Evolutionary conservation across 2,329 filamentous ascomycete genomes (phyloP).

Genomic region (Huntiella moniliformis): DNA sequence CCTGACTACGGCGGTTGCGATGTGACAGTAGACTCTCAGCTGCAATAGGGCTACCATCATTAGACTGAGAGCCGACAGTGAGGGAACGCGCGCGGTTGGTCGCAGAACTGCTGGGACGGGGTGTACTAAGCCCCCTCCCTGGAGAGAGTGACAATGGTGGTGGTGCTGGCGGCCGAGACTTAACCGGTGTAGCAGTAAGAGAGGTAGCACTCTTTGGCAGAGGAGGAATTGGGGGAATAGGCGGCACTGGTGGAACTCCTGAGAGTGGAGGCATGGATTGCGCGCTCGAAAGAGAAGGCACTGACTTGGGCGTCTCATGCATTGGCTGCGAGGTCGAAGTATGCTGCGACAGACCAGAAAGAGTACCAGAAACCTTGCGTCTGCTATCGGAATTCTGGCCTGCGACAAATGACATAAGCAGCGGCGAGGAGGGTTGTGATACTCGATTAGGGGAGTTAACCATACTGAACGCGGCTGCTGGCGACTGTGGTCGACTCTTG

Average conservation of each 20-base stretch:
- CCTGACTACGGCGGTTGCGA: constrained; percentile 79
- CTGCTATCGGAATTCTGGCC: constrained; percentile 59
- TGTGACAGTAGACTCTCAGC: constrained; percentile 54
- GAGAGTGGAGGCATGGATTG: constrained; percentile 25
- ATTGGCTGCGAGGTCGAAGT: constrained; percentile 24
- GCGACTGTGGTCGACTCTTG: constrained; percentile 74
- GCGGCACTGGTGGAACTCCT: background rate
- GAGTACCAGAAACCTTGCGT: constrained; percentile 81
- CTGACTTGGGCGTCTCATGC: constrained; percentile 13
- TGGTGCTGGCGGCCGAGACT: constrained; percentile 33
- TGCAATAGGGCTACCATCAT: constrained; percentile 64
- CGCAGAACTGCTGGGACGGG: constrained; percentile 41
- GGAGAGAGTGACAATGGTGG: constrained; percentile 38
- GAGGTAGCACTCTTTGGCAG: constrained; percentile 42
- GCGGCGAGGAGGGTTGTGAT: constrained; percentile 57
- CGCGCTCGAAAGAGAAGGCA: constrained; percentile 18
- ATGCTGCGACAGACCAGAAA: constrained; percentile 66
- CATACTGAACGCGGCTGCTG: constrained; percentile 53
- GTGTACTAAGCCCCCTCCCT: constrained; percentile 41
- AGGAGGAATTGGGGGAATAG: constrained; percentile 19
- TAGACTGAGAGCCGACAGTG: constrained; percentile 87
- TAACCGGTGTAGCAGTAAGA: constrained; percentile 36
- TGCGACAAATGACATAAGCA: constrained; percentile 93
- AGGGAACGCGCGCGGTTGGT: constrained; percentile 58
- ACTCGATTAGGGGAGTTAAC: constrained; percentile 37